Base-by-base conservation (phyloP, 2,329 filamentous ascomycete genomes). In the Amphichorda felina region DNA sequence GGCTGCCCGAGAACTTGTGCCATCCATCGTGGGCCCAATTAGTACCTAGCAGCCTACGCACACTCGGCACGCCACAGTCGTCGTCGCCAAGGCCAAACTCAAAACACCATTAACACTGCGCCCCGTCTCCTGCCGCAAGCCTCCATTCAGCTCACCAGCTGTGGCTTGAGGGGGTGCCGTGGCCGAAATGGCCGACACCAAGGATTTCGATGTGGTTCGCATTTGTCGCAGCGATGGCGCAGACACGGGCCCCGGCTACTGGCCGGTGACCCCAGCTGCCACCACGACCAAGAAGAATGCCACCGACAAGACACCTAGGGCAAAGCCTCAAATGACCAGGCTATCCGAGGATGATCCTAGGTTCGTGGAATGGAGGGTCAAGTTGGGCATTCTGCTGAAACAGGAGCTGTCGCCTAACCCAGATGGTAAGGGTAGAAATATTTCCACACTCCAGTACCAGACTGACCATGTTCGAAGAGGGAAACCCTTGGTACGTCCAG, bases 211-310 rank as follows among this genome's bases (percentile, higher is more conserved):
- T 27, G 47, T 61, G 16, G 48, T 68, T 16, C 50, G 54, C 34
- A 53, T 68, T 28, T 55, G 54, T 5, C 59, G 64, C 34, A 66
- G 60, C 43, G 65, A 69, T 50, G 64, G 65, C 14, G 53, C 53
- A 30, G 63, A 66, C 34, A 57, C 54, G 7, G 62, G 62, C 3
- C 60, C 60, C 1, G 62, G 60, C 8, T 65, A 65, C 44, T 65
- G 62, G 62, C 59, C 60, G 13, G 48, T 43, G 18, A 31, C 50
- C 34, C 36, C 50, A 3, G 43, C 50, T 14, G 33, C 52, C 15
- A 38, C 43, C 21, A 42, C 45, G 18, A 43, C 56, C 14, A 62
- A 64, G 39, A 59, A 60, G 42, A 39, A 53, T 5, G 32, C 43
- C 6, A 29, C 38, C 8, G 60, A 61, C 28, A 61, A 60, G 43